Percentiles rank a stretch among this genome's conserved stretches.
Evolutionary conservation across 148 eudicot species (phyloP).

Genomic region (Rhododendron henanense): DNA sequence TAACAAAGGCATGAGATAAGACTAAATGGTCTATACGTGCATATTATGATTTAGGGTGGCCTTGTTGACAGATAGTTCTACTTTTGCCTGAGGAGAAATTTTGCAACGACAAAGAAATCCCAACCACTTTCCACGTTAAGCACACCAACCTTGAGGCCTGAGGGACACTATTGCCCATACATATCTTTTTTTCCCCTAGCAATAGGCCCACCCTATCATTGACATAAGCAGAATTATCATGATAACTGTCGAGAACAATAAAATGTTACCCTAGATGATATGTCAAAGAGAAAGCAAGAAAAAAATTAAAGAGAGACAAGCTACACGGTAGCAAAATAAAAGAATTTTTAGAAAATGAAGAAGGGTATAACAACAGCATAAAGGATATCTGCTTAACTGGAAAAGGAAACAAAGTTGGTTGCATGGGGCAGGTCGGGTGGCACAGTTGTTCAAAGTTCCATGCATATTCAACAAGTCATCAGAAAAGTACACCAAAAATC

Average conservation of each 20-base stretch:
- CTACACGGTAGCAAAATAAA: neutral
- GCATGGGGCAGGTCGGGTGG: neutral
- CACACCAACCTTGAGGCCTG: neutral
- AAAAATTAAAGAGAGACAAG: neutral
- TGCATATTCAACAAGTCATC: neutral
- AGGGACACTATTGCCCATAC: neutral
- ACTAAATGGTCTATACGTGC: neutral
- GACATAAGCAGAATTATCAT: neutral
- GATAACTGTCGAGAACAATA: neutral
- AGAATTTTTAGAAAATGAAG: neutral
- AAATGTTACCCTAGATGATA: neutral
- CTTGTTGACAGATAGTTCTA: neutral
- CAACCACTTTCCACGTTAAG: neutral
- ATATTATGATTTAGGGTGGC: neutral
- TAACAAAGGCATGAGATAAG: neutral
- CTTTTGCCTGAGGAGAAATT: neutral
- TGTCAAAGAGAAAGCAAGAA: conserved; percentile 1
- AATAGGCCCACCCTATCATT: neutral
- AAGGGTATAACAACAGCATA: neutral
- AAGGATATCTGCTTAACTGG: neutral
- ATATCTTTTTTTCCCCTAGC: neutral
- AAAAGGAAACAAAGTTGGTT: neutral
- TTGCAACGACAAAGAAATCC: neutral
- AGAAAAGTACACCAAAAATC: neutral
- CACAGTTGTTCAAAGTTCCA: neutral